These are phyloP conservation scores for Excoecaria cochinchinensis DNA, from an alignment of 345 rosid genomes.

Conservation along the genomic window DNA sequence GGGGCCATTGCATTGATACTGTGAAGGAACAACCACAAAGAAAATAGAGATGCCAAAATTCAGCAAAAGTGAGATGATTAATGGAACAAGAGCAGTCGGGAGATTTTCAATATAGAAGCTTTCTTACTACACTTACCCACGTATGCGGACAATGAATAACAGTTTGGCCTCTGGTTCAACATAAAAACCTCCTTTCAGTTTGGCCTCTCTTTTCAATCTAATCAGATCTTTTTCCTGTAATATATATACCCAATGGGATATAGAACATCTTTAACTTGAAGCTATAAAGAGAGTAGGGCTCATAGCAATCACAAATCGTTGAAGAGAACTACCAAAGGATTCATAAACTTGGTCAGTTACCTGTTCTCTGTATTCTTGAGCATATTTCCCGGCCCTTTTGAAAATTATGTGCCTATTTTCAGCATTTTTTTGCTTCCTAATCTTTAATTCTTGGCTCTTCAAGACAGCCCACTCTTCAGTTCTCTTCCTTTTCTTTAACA, in stretches of 20 bases:
- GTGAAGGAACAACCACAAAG: neutral
- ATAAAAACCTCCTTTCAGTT: conserved; percentile 83
- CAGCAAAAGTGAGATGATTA: neutral
- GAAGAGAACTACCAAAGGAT: neutral
- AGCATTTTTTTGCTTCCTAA: conserved; percentile 49
- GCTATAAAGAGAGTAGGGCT: neutral
- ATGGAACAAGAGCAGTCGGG: too few relatives aligned
- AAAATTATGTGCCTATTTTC: conserved; percentile 59
- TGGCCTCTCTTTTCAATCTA: conserved; percentile 74
- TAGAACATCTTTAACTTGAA: neutral
- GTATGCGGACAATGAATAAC: conserved; percentile 72
- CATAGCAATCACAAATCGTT: neutral
- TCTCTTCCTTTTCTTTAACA: conserved; percentile 77
- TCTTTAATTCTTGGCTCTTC: conserved; percentile 43
- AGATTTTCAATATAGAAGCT: neutral
- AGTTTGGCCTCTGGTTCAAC: conserved; percentile 90
- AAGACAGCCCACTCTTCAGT: conserved; percentile 63
- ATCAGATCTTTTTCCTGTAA: conserved; percentile 64
- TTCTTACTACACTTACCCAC: conserved; percentile 8
- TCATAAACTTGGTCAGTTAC: conserved; percentile 21
- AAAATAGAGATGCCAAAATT: neutral
- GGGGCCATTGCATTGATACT: conserved; percentile 93
- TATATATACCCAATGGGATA: neutral
- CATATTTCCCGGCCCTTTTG: conserved; percentile 55
- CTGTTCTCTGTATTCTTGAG: conserved; percentile 56